These are phyloP conservation scores for Guillardia theta DNA, from an alignment of 78 protist species.

Conservation along the genomic window DNA sequence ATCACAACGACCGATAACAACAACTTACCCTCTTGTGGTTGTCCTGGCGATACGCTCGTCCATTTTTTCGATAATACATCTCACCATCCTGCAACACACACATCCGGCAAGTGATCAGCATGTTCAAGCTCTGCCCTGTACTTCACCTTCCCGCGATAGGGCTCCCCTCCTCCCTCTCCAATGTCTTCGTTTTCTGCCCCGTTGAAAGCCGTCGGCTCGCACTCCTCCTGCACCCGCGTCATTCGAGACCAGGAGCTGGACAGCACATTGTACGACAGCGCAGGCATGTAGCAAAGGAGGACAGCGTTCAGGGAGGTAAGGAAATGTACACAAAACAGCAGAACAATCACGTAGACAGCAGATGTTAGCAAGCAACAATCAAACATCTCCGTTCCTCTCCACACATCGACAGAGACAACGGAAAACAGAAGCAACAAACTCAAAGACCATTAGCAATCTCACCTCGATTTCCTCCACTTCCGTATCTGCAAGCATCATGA, in stretches of 20 bases:
- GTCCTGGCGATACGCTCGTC: neutral
- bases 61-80: neutral
- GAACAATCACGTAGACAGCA: too few relatives aligned
- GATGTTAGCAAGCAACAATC: too few relatives aligned
- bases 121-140: too few relatives aligned
- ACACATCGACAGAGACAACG: too few relatives aligned
- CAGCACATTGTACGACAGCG: too few relatives aligned
- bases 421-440: too few relatives aligned
- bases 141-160: neutral
- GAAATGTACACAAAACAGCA: too few relatives aligned
- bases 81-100: neutral
- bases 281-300: neutral
- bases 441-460: too few relatives aligned
- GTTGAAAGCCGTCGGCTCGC: neutral
- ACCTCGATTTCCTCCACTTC: neutral
- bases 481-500: neutral
- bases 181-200: neutral
- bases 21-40: neutral
- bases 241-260: neutral
- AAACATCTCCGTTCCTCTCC: too few relatives aligned
- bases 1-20: neutral
- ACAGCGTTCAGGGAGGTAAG: neutral
- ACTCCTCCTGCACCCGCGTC: neutral
- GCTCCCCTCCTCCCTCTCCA: neutral
- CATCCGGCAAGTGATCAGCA: too few relatives aligned